Evolutionary conservation across 2,329 filamentous ascomycete species (phyloP), one percentile per base, ranked within the genome.

Genomic region (Ilyonectria robusta): DNA sequence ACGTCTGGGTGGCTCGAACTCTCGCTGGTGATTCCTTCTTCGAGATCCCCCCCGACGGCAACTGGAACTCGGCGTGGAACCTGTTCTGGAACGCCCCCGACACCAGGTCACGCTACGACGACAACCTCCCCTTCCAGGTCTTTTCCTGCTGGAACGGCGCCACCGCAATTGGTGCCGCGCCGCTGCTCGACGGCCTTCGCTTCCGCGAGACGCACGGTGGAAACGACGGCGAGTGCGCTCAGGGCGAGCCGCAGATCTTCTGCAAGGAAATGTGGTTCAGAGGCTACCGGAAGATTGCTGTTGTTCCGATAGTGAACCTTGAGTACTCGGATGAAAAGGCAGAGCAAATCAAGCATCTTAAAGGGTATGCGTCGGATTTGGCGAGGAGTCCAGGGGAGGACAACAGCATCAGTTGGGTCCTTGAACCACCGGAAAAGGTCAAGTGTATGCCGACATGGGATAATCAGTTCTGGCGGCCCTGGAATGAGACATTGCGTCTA

Each of bases 141-240:
- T 90, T 88, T 65, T 76, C 87, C 1, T 91, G 89, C 75, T 90
- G 88, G 88, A 89, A 90, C 65, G 89, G 88, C 2, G 86, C 84
- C 0, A 81, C 81, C 0, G 83, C 82, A 0, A 84, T 90, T 58
- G 78, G 78, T 0, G 87, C 86, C 46, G 85, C 87, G 0, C 73
- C 90, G 9, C 64, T 88, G 4, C 77, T 78, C 0, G 77, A 78
- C 0, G 78, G 78, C 10, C 74, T 89, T 2, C 68, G 74, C 6
- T 90, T 90, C 71, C 81, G 88, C 1, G 72, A 77, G 17, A 70
- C 68, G 10, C 48, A 35, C 1, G 62, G 63, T 10, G 51, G 63
- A 10, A 51, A 67, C 2, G 54, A 65, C 9, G 79, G 75, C 5
- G 88, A 90, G 72, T 90, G 88, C 63, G 79, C 75, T 11, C 83